Conservation (phyloP, 208 protist genomes). For the Leishmania aethiopica region DNA sequence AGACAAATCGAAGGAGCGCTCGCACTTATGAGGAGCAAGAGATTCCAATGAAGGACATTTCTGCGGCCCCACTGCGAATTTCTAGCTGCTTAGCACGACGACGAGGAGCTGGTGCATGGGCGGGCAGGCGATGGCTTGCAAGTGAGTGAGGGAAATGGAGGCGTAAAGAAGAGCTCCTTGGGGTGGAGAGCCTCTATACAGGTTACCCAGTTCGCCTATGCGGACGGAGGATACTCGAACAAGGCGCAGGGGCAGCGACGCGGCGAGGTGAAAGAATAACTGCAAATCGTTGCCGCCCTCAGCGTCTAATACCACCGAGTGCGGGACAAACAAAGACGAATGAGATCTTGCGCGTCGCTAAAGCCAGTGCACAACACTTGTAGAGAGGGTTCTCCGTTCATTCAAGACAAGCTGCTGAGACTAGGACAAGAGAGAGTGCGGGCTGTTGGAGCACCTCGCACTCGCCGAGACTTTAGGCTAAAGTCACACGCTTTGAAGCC, state of each 20-base stretch:
- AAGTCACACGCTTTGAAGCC: neutral
- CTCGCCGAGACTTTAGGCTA: neutral
- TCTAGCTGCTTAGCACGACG: neutral
- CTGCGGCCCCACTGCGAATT: neutral
- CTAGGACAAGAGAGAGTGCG: neutral
- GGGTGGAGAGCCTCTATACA: neutral
- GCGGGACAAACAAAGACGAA: neutral
- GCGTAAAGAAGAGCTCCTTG: neutral
- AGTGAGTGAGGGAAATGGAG: slow-evolving; percentile 1
- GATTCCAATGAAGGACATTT: neutral
- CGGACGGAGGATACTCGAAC: neutral
- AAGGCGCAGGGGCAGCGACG: neutral
- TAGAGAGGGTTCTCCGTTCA: neutral
- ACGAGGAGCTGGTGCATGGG: neutral
- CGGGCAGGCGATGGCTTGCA: neutral
- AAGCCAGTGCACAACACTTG: neutral
- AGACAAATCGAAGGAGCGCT: neutral
- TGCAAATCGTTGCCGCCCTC: neutral
- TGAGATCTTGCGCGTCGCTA: neutral
- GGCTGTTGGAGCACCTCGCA: neutral
- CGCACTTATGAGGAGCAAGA: slow-evolving; percentile 3
- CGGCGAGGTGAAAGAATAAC: neutral
- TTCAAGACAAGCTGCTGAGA: neutral
- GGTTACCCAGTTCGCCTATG: neutral
- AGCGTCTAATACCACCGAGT: neutral